Conservation (phyloP, 352 stramenopile genomes). For the Phytophthora uliginosa region DNA sequence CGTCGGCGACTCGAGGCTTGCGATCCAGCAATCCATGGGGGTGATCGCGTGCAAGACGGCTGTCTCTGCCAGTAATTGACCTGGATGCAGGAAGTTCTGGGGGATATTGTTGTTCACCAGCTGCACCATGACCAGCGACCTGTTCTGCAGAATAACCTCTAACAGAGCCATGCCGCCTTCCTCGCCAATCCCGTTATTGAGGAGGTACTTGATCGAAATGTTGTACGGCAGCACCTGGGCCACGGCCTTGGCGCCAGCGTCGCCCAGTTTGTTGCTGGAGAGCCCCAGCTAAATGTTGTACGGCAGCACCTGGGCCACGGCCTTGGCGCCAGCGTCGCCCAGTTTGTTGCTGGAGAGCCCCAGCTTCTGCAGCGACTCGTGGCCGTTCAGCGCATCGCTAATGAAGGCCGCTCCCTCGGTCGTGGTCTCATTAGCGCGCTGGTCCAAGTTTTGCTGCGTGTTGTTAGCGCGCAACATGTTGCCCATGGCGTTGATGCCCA, state of each 20-base stretch:
- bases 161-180: conserved; percentile 53
- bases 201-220: conserved; percentile 58
- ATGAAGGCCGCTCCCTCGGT: conserved; percentile 36
- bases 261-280: conserved; percentile 55
- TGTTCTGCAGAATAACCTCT: conserved; percentile 54
- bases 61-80: no score
- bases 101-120: conserved; percentile 59
- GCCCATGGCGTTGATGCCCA: conserved; percentile 53
- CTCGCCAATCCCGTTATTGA: conserved; percentile 60
- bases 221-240: conserved; percentile 62
- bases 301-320: conserved; percentile 52
- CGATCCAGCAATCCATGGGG: no score
- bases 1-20: no score
- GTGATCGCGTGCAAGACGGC: no score
- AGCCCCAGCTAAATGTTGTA: conserved; percentile 61
- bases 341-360: conserved; percentile 56
- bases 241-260: conserved; percentile 56
- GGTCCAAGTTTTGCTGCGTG: conserved; percentile 57
- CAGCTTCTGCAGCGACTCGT: conserved; percentile 58
- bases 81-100: conserved; percentile 34
- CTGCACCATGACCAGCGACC: conserved; percentile 52
- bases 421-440: conserved; percentile 63
- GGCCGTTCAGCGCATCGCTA: conserved; percentile 53
- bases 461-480: conserved; percentile 65
- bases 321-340: conserved; percentile 55